Conservation (phyloP, 768 basidiomycete genomes). For the Leccinum uliginosum region DNA sequence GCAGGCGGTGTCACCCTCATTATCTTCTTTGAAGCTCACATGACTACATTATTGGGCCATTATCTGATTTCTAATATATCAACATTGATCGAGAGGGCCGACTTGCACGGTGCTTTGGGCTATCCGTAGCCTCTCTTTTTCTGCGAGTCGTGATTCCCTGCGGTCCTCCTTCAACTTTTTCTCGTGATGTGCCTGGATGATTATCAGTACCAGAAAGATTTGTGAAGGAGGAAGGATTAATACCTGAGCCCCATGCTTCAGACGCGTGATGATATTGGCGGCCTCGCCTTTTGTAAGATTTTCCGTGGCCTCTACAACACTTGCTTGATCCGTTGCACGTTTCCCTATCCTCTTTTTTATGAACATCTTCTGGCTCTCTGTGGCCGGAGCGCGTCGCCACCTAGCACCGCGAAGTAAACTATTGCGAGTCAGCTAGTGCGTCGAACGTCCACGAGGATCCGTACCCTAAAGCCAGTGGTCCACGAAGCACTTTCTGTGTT, state of each 20-base stretch:
- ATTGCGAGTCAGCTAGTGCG: constrained; percentile 1
- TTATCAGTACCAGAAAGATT: not conserved
- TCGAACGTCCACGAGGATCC: constrained; percentile 4
- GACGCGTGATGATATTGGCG: constrained; percentile 69
- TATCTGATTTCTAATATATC: constrained; percentile 7
- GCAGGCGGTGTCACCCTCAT: constrained; percentile 60
- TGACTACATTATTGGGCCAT: not conserved
- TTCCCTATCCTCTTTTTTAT: constrained; percentile 49
- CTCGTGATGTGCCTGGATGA: constrained; percentile 48
- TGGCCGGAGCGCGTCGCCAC: constrained; percentile 64
- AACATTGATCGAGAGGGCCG: constrained; percentile 42
- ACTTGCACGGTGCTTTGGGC: constrained; percentile 57
- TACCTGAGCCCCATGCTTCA: constrained; percentile 76
- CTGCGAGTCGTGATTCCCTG: constrained; percentile 31
- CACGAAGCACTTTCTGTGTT: constrained; percentile 47
- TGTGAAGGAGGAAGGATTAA: constrained; percentile 3
- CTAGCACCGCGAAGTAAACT: constrained; percentile 60
- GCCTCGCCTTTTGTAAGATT: constrained; percentile 74
- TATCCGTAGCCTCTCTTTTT: constrained; percentile 49
- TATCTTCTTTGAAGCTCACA: constrained; percentile 34
- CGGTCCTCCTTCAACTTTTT: constrained; percentile 43
- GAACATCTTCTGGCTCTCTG: constrained; percentile 54
- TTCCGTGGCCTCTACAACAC: constrained; percentile 27
- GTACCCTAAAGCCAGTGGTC: constrained; percentile 49
- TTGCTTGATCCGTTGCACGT: constrained; percentile 20